Evolutionary conservation across 2,329 filamentous ascomycete species (phyloP), one percentile per base, ranked within the genome.

Genomic region (Chaetoscypha palmicola): DNA sequence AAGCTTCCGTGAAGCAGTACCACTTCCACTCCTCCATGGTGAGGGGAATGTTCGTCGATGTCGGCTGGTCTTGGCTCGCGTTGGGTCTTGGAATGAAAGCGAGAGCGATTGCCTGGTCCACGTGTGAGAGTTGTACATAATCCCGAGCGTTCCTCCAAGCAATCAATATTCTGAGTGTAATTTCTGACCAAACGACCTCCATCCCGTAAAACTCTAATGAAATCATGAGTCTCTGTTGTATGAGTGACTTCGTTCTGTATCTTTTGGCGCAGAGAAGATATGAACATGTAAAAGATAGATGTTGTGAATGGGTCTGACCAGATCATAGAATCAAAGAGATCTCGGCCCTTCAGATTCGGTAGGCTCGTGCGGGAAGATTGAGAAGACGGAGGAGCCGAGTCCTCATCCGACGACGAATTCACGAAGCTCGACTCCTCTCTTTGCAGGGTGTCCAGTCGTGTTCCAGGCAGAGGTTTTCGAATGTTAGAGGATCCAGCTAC

Each of bases 121-220:
- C 74, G 69, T 9, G 68, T 65, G 7, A 86, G 67, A 42, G 79
- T 73, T 0, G 79, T 83, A 12, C 72, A 76, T 3, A 86, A 66
- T 3, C 81, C 82, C 33, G 84, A 79, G 45, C 82, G 79, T 56
- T 81, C 77, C 58, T 87, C 83, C 5, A 87, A 76, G 49, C 79
- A 77, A 53, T 87, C 82, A 51, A 87, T 86, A 51, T 86, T 87
- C 53, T 87, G 82, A 0, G 82, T 86, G 55, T 87, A 87, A 55
- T 81, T 84, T 30, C 82, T 69, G 23, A 85, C 79, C 4, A 87
- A 68, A 50, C 83, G 81, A 3, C 81, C 79, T 3, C 76, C 72
- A 57, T 86, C 79, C 34, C 80, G 72, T 4, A 87, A 68, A 24
- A 79, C 74, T 33, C 76, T 73, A 52, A 87, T 81, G 58, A 87